Evolutionary conservation across 495 filamentous ascomycete genomes (phyloP).

Genomic region (Penicillium mononematosum): DNA sequence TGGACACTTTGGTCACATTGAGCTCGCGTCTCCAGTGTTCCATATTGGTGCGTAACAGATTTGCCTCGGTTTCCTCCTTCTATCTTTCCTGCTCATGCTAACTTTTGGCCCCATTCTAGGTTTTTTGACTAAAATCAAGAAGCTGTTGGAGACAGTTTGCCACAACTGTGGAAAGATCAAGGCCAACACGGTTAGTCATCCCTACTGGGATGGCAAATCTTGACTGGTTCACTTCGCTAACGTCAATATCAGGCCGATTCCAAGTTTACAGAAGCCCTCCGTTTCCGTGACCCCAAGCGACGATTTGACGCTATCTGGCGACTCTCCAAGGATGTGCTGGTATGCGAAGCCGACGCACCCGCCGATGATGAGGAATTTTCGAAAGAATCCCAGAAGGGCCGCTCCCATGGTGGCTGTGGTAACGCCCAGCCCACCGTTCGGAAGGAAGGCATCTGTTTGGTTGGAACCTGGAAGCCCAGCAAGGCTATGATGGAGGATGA

Average conservation of each 20-base stretch:
- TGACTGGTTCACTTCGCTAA: conserved; percentile 61
- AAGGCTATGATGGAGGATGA: conserved; percentile 67
- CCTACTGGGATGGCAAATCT: conserved; percentile 53
- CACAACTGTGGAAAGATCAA: conserved; percentile 96
- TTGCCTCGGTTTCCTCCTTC: conserved; percentile 24
- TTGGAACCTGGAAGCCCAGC: conserved; percentile 73
- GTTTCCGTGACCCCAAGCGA: conserved; percentile 82
- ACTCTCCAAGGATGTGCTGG: conserved; percentile 79
- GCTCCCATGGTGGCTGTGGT: conserved; percentile 86
- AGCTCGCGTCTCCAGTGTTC: conserved; percentile 90
- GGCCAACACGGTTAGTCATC: conserved; percentile 89
- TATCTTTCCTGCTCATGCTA: conserved; percentile 21
- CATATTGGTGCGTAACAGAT: conserved; percentile 58
- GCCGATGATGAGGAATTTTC: conserved; percentile 62
- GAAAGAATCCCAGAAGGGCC: conserved; percentile 46
- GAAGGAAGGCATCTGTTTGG: conserved; percentile 77
- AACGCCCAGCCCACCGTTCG: conserved; percentile 86
- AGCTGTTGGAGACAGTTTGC: conserved; percentile 95
- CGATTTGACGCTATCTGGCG: conserved; percentile 89
- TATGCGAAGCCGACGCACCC: conserved; percentile 72
- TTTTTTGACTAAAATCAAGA: conserved; percentile 97
- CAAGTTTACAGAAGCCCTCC: conserved; percentile 75
- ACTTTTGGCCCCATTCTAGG: conserved; percentile 48
- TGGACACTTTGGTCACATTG: conserved; percentile 97
- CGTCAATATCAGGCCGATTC: conserved; percentile 67